Evolutionary conservation across 2,329 filamentous ascomycete genomes (phyloP), one percentile per base, ranked within the genome.

Genomic region (Apiospora arundinis): DNA sequence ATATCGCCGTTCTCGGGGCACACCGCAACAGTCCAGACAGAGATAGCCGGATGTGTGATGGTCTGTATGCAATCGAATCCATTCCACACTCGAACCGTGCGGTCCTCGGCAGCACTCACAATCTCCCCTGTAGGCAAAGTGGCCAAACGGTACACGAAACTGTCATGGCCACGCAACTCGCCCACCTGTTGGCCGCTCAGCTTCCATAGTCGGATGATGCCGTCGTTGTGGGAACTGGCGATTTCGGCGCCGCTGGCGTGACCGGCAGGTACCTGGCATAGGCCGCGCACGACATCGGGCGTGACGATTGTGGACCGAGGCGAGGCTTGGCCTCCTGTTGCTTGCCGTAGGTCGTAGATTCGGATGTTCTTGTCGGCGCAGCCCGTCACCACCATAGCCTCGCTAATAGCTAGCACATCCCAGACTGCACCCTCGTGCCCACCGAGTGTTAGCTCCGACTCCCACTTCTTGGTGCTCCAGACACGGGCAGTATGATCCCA

Each of bases 31-130:
- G 90, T 88, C 96, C 96, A 99, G 6, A 99, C 95, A 0, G 95
- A 98, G 70, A 98, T 97, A 12, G 96, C 96, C 14, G 96, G 96
- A 78, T 98, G 95, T 0, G 95, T 98, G 74, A 99, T 98, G 49
- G 95, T 98, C 82, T 99, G 96, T 65, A 97, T 84, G 80, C 95
- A 98, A 71, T 95, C 88, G 18, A 85, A 89, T 63, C 92, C 93
- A 75, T 89, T 92, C 96, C 97, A 99, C 79, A 99, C 86, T 69
- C 94, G 90, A 45, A 97, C 90, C 0, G 96, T 98, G n/a, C 96
- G 90, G 82, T 99, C 96, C 82, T 99, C 96, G 23, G 95, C 95
- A 1, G 94, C 91, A 81, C 95, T 98, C 67, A 97, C 92, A 42
- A 99, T 86, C 79, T 98, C 95, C 7, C 95, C 95, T 0, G 92